phyloP scores from a whole-genome alignment of 495 filamentous ascomycete species.

The Hyaloscypha finlandica region DNA sequence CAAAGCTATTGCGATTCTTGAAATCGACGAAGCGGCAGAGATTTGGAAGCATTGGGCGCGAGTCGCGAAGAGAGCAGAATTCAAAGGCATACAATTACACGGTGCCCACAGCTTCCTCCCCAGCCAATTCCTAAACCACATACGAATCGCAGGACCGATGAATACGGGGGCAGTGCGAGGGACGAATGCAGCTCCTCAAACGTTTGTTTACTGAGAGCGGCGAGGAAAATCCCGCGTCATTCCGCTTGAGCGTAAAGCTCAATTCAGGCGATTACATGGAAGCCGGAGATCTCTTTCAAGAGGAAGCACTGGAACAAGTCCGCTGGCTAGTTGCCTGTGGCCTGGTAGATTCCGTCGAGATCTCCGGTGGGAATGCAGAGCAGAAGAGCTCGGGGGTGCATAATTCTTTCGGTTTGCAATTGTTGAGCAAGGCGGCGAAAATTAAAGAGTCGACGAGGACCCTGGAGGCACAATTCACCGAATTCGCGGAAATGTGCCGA shows the following conservation, averaged over 20 bases:
- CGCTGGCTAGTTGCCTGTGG: too few relatives aligned
- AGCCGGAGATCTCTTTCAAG: conserved; percentile 43
- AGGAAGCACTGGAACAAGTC: conserved; percentile 28
- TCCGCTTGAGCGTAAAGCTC: conserved; percentile 61
- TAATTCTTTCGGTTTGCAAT: too few relatives aligned
- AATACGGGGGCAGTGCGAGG: conserved; percentile 58
- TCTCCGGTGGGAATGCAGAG: too few relatives aligned
- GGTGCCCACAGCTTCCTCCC: conserved; percentile 62
- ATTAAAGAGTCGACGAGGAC: too few relatives aligned
- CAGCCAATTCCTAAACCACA: conserved; percentile 62
- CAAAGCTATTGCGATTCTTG: conserved; percentile 46
- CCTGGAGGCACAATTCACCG: too few relatives aligned
- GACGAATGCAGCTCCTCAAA: conserved; percentile 54
- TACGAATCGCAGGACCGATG: conserved; percentile 62
- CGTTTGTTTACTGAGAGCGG: conserved; percentile 47
- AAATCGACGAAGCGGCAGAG: conserved; percentile 49
- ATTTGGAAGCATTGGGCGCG: conserved; percentile 51
- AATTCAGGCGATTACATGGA: conserved; percentile 56
- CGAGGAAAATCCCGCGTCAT: conserved; percentile 46
- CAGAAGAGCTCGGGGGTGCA: too few relatives aligned
- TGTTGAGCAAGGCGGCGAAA: too few relatives aligned
- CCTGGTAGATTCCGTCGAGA: too few relatives aligned
- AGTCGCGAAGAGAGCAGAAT: conserved; percentile 51
- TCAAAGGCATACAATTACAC: conserved; percentile 59
- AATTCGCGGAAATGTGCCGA: too few relatives aligned